These are phyloP conservation scores for Solanum piurae DNA, from an alignment of 257 asterid genomes.

Conservation along the genomic window DNA sequence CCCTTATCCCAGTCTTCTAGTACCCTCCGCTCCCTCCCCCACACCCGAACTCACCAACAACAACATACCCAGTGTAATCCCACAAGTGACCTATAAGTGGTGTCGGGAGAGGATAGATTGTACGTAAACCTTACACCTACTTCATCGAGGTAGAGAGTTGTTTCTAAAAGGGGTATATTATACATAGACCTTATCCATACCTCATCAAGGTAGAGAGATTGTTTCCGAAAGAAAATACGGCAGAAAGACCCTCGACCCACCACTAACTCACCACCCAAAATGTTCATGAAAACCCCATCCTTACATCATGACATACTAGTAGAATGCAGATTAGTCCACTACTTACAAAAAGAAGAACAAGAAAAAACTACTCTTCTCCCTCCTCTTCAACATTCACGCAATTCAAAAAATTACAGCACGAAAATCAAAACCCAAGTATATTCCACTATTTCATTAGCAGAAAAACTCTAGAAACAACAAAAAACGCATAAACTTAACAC, in stretches of 20 bases:
- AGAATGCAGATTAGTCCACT: neutral
- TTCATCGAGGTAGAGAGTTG: neutral
- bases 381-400: neutral
- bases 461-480: neutral
- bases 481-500: neutral
- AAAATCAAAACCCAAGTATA: neutral
- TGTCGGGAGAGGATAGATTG: neutral
- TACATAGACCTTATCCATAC: neutral
- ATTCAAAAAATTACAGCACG: neutral
- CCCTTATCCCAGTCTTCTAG: neutral
- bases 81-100: neutral
- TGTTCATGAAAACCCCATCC: neutral
- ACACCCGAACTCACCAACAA: neutral
- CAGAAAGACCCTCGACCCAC: neutral
- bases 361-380: neutral
- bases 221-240: neutral
- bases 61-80: neutral
- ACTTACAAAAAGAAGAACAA: neutral
- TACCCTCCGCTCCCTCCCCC: neutral
- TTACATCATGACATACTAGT: neutral
- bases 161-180: neutral
- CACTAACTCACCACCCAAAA: neutral
- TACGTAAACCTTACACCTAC: neutral
- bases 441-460: neutral
- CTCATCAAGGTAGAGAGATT: neutral